A percentile compares a stretch with the other conserved stretches of the same genome.
These are phyloP conservation scores for Aegilops umbellulata DNA, from an alignment of 176 grass and related monocot genomes.

Conservation along the genomic window DNA sequence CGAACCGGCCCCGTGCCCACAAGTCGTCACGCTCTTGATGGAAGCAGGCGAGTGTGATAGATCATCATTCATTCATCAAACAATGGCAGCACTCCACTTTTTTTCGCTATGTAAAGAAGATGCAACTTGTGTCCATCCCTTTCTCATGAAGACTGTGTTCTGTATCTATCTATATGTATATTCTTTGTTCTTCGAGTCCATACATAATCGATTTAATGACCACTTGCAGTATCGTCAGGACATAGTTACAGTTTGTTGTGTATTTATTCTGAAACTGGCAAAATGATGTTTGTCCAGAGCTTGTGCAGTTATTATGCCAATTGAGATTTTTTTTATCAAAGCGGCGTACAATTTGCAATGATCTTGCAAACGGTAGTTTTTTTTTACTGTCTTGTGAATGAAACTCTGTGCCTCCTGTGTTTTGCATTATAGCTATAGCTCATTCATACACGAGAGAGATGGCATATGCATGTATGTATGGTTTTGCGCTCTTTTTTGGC, in stretches of 20 bases:
- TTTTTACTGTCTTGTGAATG: too few relatives aligned
- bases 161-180: background rate
- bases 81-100: background rate
- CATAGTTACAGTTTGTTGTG: background rate
- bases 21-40: constrained; percentile 52
- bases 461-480: too few relatives aligned
- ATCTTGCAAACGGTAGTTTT: too few relatives aligned
- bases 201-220: background rate
- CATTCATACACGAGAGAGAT: too few relatives aligned
- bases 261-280: background rate
- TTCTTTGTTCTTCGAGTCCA: background rate
- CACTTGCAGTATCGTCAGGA: background rate
- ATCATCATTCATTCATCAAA: constrained; percentile 17
- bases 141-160: background rate
- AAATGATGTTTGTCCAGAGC: background rate
- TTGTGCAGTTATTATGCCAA: background rate
- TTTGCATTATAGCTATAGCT: background rate
- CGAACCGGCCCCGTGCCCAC: constrained; percentile 69
- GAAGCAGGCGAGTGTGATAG: background rate
- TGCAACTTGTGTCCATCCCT: background rate
- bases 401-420: too few relatives aligned
- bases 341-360: too few relatives aligned
- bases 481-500: too few relatives aligned
- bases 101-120: background rate
- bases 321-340: background rate